phyloP scores from a whole-genome alignment of 1,139 yeast species.

The Meyerozyma smithsonii region DNA sequence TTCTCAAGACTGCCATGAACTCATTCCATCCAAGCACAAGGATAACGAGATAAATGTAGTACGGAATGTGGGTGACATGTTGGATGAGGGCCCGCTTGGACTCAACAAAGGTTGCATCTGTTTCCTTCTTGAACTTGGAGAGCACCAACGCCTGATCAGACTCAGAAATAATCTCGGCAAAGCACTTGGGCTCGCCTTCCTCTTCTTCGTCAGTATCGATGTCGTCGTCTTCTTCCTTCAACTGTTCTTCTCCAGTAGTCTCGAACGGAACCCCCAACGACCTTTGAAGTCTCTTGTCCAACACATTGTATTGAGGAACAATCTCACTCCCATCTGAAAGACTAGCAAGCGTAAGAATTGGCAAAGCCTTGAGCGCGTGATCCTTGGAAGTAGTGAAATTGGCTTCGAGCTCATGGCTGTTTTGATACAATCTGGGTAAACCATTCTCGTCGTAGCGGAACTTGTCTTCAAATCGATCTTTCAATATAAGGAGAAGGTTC shows the following conservation, averaged over 20 bases:
- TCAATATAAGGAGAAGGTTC: slow-evolving; percentile 49
- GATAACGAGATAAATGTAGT: slow-evolving; percentile 70
- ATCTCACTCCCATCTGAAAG: slow-evolving; percentile 51
- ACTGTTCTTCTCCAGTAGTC: slow-evolving; percentile 17
- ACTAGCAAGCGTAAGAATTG: slow-evolving; percentile 55
- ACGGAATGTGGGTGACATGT: slow-evolving; percentile 73
- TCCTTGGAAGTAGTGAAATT: slow-evolving; percentile 58
- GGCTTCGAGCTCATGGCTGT: slow-evolving; percentile 65
- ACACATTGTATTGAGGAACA: slow-evolving; percentile 50
- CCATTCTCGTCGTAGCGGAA: slow-evolving; percentile 84
- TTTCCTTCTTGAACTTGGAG: slow-evolving; percentile 65
- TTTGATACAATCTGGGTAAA: slow-evolving; percentile 78
- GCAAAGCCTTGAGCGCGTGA: slow-evolving; percentile 52
- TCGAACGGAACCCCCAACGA: slow-evolving; percentile 9
- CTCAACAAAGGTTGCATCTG: slow-evolving; percentile 79
- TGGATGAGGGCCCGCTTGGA: slow-evolving; percentile 74
- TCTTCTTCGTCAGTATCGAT: slow-evolving; percentile 35
- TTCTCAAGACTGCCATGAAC: slow-evolving; percentile 79
- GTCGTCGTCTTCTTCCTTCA: slow-evolving; percentile 38
- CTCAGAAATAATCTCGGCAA: slow-evolving; percentile 56
- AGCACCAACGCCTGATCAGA: slow-evolving; percentile 54
- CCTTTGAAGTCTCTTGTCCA: slow-evolving; percentile 20
- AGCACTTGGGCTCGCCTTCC: slow-evolving; percentile 24
- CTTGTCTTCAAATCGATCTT: slow-evolving; percentile 71
- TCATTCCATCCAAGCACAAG: slow-evolving; percentile 93